Conservation (phyloP, 495 filamentous ascomycete genomes). For the Echria macrotheca region DNA sequence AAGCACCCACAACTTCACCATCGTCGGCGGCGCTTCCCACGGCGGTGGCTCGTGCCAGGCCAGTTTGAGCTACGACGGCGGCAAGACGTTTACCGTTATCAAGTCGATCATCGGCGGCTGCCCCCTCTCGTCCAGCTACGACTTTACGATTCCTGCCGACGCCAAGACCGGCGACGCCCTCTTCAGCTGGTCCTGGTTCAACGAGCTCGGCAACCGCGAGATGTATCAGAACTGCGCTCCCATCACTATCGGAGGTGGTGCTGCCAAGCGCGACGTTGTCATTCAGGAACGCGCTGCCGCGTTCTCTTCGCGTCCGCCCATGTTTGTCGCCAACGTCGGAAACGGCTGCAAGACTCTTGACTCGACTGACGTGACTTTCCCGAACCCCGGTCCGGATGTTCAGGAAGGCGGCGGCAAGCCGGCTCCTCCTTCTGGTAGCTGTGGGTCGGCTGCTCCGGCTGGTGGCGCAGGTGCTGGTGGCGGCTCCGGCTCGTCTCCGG, state of each 20-base stretch:
- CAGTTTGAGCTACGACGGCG: slow-evolving; percentile 57
- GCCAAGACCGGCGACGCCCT: slow-evolving; percentile 54
- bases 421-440: slow-evolving; percentile 20
- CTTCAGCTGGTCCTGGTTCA: slow-evolving; percentile 63
- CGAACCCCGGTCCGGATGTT: slow-evolving; percentile 62
- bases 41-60: slow-evolving; percentile 63
- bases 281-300: slow-evolving; percentile 29
- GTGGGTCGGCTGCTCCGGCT: slow-evolving; percentile 18
- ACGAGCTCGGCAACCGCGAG: slow-evolving; percentile 62
- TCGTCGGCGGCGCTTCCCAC: slow-evolving; percentile 54
- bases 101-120: slow-evolving; percentile 60
- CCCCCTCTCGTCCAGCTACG: slow-evolving; percentile 46
- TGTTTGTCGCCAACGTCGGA: slow-evolving; percentile 57
- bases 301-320: slow-evolving; percentile 48
- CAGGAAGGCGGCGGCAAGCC: slow-evolving; percentile 21
- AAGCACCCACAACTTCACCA: slow-evolving; percentile 49
- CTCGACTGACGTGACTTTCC: slow-evolving; percentile 55
- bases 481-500: neutral
- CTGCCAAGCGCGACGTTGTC: slow-evolving; percentile 27
- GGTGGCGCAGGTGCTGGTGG: slow-evolving; percentile 11
- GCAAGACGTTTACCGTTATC: slow-evolving; percentile 57
- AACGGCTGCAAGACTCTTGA: slow-evolving; percentile 51
- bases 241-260: slow-evolving; percentile 46
- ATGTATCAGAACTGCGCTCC: slow-evolving; percentile 64
- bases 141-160: slow-evolving; percentile 60